Base-by-base conservation (phyloP, 2,329 filamentous ascomycete species). In the Fusarium annulatum region DNA sequence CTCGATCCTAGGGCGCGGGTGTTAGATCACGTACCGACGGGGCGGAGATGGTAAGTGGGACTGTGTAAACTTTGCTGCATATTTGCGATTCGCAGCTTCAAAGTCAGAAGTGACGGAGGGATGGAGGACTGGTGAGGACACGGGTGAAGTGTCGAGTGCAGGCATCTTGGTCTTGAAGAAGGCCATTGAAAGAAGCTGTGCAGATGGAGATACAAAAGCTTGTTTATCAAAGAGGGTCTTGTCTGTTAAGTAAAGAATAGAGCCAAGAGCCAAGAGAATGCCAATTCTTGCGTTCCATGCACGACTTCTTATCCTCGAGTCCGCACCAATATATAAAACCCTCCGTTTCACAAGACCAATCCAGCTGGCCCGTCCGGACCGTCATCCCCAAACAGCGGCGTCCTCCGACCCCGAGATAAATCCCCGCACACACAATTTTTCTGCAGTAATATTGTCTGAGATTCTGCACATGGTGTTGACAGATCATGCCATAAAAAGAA, bases 21-120 rank as follows among this genome's bases (percentile, higher is more conserved):
- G 34, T 39, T 18, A 57, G 26, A 45, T 67, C 19, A 48, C 65
- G 33, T 76, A 78, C 76, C 76, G 76, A 34, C 68, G 64, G 5
- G 76, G 76, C n/a, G 68, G 73, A 30, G 74, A 76, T 16, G 74
- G 71, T 56, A 78, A 48, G 49, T 77, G 64, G 12, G 71, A 74
- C 43, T 74, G 63, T 18, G 61, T 64, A 30, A 78, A 78, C 4
- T 48, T 61, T 41, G 72, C 67, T 30, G 75, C 76, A 62, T 69
- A 78, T 28, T 60, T 71, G 16, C 67, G 51, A 63, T 78, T 78
- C 1, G 76, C 76, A 19, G 69, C 71, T 69, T 78, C 76, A 43
- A 78, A 64, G 8, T 78, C 71, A 11, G 65, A 55, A 1, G 56
- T 52, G 51, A 77, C 62, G 2, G 76, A 75, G 1, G 67, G 33